phyloP scores from a whole-genome alignment of 1,284 basidiomycete species.

The Heliocybe sulcata region DNA sequence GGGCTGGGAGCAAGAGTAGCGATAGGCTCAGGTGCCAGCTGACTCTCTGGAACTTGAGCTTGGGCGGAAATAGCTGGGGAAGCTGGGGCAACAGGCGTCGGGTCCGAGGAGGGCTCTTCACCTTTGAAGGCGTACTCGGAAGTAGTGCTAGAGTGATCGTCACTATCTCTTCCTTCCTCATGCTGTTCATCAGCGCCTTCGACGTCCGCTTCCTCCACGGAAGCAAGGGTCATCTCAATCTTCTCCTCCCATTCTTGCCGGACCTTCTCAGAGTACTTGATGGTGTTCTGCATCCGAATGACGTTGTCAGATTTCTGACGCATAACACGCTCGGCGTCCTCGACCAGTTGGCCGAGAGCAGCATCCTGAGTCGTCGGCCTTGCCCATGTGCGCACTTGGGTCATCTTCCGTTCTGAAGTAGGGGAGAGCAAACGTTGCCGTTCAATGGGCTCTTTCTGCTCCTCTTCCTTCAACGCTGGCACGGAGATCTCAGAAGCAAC shows the following conservation, averaged over 20 bases:
- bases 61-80: slow-evolving; percentile 42
- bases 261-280: slow-evolving; percentile 95
- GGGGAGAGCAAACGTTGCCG: slow-evolving; percentile 87
- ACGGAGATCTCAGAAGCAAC: slow-evolving; percentile 80
- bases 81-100: slow-evolving; percentile 60
- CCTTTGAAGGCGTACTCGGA: slow-evolving; percentile 57
- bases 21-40: neutral
- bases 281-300: slow-evolving; percentile 96
- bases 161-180: slow-evolving; percentile 24
- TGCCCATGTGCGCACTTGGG: slow-evolving; percentile 77
- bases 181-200: slow-evolving; percentile 32
- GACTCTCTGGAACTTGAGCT: slow-evolving; percentile 7
- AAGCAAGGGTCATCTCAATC: slow-evolving; percentile 64
- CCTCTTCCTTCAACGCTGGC: slow-evolving; percentile 87
- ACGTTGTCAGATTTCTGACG: slow-evolving; percentile 93
- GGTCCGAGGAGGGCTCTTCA: slow-evolving; percentile 41
- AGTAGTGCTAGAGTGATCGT: slow-evolving; percentile 46
- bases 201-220: slow-evolving; percentile 43
- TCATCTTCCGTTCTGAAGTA: slow-evolving; percentile 78
- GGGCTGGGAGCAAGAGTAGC: neutral
- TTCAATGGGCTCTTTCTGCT: slow-evolving; percentile 86
- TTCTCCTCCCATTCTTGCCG: slow-evolving; percentile 96
- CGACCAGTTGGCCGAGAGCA: slow-evolving; percentile 75
- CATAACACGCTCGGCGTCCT: slow-evolving; percentile 86
- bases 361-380: slow-evolving; percentile 82